Conservation (phyloP, 805 yeast genomes). For the Lipomyces yamadae region DNA sequence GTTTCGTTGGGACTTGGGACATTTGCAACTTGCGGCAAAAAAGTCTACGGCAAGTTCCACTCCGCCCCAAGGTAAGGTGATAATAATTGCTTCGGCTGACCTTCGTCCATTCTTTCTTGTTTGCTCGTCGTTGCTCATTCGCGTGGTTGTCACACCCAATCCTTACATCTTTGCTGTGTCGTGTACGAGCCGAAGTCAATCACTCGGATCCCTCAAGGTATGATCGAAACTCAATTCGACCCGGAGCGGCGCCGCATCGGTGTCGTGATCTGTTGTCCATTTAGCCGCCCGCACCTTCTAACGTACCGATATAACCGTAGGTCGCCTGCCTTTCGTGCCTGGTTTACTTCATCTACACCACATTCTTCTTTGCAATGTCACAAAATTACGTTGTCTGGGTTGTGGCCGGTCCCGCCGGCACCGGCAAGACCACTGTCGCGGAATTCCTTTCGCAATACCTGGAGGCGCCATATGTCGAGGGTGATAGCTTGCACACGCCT, state of each 20-base stretch:
- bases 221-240: background rate
- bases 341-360: background rate
- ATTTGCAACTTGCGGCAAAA: background rate
- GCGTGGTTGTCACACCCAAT: background rate
- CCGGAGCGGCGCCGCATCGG: background rate
- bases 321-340: background rate
- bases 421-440: constrained; percentile 88
- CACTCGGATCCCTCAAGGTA: background rate
- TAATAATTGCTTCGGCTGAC: background rate
- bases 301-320: background rate
- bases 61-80: background rate
- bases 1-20: constrained; percentile 2
- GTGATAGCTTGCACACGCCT: constrained; percentile 57
- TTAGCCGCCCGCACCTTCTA: background rate
- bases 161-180: background rate
- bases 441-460: constrained; percentile 53
- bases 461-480: constrained; percentile 72
- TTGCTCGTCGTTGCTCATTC: background rate
- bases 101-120: background rate
- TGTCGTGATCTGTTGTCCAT: background rate
- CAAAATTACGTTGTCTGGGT: constrained; percentile 27
- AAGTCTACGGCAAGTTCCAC: background rate
- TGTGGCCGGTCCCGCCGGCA: constrained; percentile 95
- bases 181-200: background rate
- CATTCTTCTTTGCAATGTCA: constrained; percentile 11